Conservation (phyloP, 148 eudicot genomes). For the Mesembryanthemum crystallinum region DNA sequence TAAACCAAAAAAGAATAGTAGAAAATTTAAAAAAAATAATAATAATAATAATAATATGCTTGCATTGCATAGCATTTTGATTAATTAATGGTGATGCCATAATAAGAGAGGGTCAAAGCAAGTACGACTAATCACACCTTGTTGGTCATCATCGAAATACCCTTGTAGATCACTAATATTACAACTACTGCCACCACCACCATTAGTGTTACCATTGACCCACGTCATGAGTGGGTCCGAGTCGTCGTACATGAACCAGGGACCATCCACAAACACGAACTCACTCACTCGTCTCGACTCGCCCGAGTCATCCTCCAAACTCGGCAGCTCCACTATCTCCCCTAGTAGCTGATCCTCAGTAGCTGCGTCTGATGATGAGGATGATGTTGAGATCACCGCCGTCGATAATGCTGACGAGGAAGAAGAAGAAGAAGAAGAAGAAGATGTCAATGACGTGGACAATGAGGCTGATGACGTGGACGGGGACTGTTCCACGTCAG, state of each 20-base stretch:
- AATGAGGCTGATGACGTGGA: conserved; percentile 25
- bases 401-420: conserved; percentile 14
- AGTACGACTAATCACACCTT: conserved; percentile 2
- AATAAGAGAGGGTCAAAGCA: conserved; percentile 19
- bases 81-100: conserved; percentile 34
- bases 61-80: too few relatives aligned
- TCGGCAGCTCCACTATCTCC: conserved; percentile 63
- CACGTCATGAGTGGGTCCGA: conserved; percentile 22
- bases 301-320: conserved; percentile 39
- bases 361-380: background rate
- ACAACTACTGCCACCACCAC: conserved; percentile 1
- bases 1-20: background rate
- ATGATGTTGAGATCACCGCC: conserved; percentile 7
- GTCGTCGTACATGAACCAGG: conserved; percentile 36
- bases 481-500: too few relatives aligned
- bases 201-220: conserved; percentile 19
- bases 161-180: conserved; percentile 21
- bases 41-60: too few relatives aligned
- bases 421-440: too few relatives aligned
- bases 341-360: conserved; percentile 41
- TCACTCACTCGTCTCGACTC: conserved; percentile 27
- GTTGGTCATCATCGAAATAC: conserved; percentile 23
- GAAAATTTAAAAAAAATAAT: background rate
- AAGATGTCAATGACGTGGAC: too few relatives aligned
- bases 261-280: conserved; percentile 30